phyloP scores from a whole-genome alignment of 2,329 filamentous ascomycete genomes.

The Ascochyta clinopodiicola region DNA sequence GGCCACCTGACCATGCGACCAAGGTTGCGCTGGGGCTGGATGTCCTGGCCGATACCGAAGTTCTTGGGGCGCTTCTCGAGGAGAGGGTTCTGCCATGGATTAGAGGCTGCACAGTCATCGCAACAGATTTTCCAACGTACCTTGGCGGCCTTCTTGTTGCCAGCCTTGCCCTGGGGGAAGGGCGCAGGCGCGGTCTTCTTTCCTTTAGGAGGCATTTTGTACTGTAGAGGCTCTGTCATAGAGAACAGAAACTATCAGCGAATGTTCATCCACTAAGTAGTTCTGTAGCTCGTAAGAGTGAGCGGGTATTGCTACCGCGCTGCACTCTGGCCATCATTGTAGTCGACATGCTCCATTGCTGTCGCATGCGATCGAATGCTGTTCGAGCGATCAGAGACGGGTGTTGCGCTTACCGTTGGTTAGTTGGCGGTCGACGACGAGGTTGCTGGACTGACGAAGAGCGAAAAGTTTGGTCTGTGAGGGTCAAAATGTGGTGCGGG shows the following conservation, averaged over 20 bases:
- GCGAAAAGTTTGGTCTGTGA: constrained; percentile 24
- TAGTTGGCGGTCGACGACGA: constrained; percentile 45
- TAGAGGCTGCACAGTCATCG: constrained; percentile 23
- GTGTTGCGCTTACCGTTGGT: constrained; percentile 48
- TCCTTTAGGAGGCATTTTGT: constrained; percentile 73
- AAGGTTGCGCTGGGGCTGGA: constrained; percentile 75
- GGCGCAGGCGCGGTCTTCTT: constrained; percentile 98
- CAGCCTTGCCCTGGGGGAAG: constrained; percentile 71
- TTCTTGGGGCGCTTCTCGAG: constrained; percentile 98
- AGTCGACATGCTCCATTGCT: constrained; percentile 38
- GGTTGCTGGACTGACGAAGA: constrained; percentile 38
- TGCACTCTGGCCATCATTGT: constrained; percentile 49
- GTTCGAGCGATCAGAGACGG: constrained; percentile 38
- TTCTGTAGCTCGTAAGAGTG: constrained; percentile 49
- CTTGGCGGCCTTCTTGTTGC: constrained; percentile 93
- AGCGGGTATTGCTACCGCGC: constrained; percentile 47
- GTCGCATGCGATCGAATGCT: constrained; percentile 43
- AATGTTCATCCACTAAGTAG: constrained; percentile 74
- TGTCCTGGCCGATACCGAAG: constrained; percentile 98
- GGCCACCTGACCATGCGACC: constrained; percentile 94
- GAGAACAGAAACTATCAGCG: constrained; percentile 99
- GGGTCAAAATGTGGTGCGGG: constrained; percentile 23
- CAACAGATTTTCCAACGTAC: constrained; percentile 63
- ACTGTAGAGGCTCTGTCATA: constrained; percentile 90
- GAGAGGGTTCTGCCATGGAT: constrained; percentile 82